Conservation (phyloP, 129 eudicot species). For the Escallonia herrerae region DNA sequence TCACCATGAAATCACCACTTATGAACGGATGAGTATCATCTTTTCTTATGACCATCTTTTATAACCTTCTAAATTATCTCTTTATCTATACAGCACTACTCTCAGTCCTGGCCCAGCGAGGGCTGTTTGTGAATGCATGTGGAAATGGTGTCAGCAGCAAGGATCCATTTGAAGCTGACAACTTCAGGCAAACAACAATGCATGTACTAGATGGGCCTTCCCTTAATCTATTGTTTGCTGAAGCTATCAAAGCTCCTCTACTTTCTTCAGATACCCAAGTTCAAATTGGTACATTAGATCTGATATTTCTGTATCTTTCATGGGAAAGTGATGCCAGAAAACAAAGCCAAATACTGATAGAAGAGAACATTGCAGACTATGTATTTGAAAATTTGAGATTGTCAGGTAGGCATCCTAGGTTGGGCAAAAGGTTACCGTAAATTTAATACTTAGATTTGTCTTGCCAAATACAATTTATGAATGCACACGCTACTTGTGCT, state of each 20-base stretch:
- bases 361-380: constrained; percentile 92
- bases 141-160: constrained; percentile 28
- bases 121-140: constrained; percentile 54
- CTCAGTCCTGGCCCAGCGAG: constrained; percentile 74
- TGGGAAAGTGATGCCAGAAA: constrained; percentile 46
- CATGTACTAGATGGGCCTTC: constrained; percentile 40
- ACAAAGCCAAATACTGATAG: constrained; percentile 59
- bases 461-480: background rate
- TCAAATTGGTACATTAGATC: constrained; percentile 68
- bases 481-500: background rate
- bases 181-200: constrained; percentile 50
- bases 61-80: background rate
- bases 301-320: constrained; percentile 53
- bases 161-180: constrained; percentile 56
- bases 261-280: constrained; percentile 86
- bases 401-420: constrained; percentile 46
- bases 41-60: constrained; percentile 2
- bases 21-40: background rate
- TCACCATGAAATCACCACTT: background rate
- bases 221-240: constrained; percentile 77
- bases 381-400: constrained; percentile 83
- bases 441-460: background rate
- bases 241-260: constrained; percentile 82
- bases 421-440: background rate
- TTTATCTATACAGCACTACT: constrained; percentile 52